A percentile compares a stretch with the other conserved stretches of the same genome.
These are phyloP conservation scores for Aspergillus cristatus DNA, from an alignment of 495 filamentous ascomycete species.

Conservation along the genomic window DNA sequence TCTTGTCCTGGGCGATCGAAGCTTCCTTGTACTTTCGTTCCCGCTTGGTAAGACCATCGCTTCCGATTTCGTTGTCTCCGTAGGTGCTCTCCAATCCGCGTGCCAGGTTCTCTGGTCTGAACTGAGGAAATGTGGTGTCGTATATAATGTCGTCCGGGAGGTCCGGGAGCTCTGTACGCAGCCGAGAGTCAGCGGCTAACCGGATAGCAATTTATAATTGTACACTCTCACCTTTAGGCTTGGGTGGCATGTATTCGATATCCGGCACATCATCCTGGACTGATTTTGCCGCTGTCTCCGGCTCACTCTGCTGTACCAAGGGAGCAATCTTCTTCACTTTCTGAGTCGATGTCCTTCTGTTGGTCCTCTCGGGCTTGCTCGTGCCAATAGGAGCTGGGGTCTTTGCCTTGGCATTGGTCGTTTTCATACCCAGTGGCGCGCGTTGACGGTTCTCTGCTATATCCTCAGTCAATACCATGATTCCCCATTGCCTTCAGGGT, in stretches of 20 bases:
- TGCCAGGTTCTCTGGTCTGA: constrained; percentile 56
- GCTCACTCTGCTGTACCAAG: constrained; percentile 23
- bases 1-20: constrained; percentile 27
- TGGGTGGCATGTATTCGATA: constrained; percentile 69
- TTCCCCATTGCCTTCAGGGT: constrained; percentile 1
- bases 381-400: constrained; percentile 47
- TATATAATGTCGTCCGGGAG: constrained; percentile 67
- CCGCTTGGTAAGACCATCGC: constrained; percentile 55
- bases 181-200: too few species aligned
- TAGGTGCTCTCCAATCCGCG: constrained; percentile 51
- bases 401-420: constrained; percentile 86
- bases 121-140: constrained; percentile 41
- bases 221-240: constrained; percentile 47
- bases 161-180: constrained; percentile 62
- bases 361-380: constrained; percentile 38
- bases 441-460: constrained; percentile 55
- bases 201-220: too few species aligned
- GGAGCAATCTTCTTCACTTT: constrained; percentile 37
- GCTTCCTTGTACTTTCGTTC: constrained; percentile 54
- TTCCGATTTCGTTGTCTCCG: constrained; percentile 55
- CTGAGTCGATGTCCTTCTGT: constrained; percentile 42
- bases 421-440: constrained; percentile 84
- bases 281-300: constrained; percentile 19
- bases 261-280: constrained; percentile 56
- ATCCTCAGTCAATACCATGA: constrained; percentile 16